Percentiles rank a stretch among this genome's conserved stretches.
Evolutionary conservation across 225 moss, liverwort and hornwort genomes (phyloP).

Genomic region (Pseudisothecium myosuroides): DNA sequence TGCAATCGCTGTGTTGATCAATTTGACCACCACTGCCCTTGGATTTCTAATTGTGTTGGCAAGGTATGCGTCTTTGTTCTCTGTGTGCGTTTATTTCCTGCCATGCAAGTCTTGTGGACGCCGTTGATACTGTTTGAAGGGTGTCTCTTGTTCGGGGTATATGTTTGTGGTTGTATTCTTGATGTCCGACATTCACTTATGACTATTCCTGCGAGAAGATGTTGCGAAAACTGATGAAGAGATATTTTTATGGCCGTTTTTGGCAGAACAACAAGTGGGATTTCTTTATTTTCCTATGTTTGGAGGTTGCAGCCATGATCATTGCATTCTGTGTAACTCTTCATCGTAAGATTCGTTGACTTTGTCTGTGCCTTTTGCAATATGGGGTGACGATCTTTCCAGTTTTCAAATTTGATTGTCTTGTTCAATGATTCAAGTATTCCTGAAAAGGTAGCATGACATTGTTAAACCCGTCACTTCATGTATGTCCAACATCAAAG

Average conservation of each 20-base stretch:
- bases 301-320: slow-evolving; percentile 74
- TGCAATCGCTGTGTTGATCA: slow-evolving; percentile 99
- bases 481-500: neutral
- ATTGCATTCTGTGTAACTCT: slow-evolving; percentile 62
- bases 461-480: neutral
- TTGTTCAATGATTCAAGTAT: neutral
- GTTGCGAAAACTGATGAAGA: neutral
- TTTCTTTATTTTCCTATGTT: slow-evolving; percentile 73
- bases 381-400: neutral
- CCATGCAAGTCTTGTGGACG: neutral
- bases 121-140: neutral
- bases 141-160: neutral
- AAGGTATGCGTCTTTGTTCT: slow-evolving; percentile 37
- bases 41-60: slow-evolving; percentile 99
- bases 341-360: slow-evolving; percentile 41
- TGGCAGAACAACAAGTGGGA: slow-evolving; percentile 96
- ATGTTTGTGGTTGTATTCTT: neutral
- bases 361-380: neutral
- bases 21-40: slow-evolving; percentile 98
- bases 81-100: neutral
- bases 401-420: neutral
- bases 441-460: neutral
- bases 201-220: neutral
- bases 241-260: neutral
- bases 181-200: neutral